A percentile compares a stretch with the other conserved stretches of the same genome.
Conservation (phyloP, 768 basidiomycete species). For the Auricularia sp. region DNA sequence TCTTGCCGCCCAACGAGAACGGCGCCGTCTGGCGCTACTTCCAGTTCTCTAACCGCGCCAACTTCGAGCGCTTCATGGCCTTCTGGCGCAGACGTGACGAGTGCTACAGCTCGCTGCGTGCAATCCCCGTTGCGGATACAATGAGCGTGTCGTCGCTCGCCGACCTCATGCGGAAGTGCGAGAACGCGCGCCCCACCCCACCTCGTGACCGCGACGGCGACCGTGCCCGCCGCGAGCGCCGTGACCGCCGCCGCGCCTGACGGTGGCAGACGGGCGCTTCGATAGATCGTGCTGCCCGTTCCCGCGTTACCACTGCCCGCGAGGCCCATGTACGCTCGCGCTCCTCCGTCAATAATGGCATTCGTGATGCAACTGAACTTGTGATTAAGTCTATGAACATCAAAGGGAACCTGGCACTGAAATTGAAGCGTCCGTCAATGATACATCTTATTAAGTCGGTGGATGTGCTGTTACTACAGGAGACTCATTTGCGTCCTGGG, state of each 20-base stretch:
- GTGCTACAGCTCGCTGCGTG: neutral
- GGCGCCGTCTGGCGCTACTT: neutral
- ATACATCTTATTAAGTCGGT: neutral
- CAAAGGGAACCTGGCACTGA: neutral
- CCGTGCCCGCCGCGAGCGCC: too few species aligned
- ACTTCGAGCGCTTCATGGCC: neutral
- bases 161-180: neutral
- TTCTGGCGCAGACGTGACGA: neutral
- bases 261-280: neutral
- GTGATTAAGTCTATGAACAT: neutral
- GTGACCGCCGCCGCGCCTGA: neutral
- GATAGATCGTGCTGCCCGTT: neutral
- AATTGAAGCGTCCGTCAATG: neutral
- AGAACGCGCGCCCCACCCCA: neutral
- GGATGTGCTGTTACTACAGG: neutral
- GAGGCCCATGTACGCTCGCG: neutral
- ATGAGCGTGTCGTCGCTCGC: neutral
- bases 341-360: neutral
- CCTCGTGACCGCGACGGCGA: neutral
- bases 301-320: neutral
- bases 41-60: neutral
- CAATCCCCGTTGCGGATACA: neutral
- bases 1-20: neutral
- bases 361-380: neutral
- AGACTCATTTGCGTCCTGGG: neutral